Conservation (phyloP, 495 filamentous ascomycete species). For the Penicillium fimorum region DNA sequence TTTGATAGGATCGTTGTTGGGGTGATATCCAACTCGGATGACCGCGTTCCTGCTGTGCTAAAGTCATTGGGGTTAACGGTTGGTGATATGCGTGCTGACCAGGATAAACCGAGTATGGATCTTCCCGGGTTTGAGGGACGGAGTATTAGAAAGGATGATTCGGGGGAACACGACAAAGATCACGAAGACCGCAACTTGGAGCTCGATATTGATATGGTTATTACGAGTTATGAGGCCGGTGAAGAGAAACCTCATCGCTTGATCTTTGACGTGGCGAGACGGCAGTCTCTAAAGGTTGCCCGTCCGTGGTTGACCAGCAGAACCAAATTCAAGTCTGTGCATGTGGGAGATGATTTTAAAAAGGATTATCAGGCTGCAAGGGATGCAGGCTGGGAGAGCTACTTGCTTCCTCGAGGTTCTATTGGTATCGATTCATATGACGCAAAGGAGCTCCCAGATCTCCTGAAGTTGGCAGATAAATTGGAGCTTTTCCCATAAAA, state of each 20-base stretch:
- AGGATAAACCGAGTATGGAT: constrained; percentile 30
- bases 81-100: constrained; percentile 37
- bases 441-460: constrained; percentile 16
- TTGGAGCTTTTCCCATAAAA: constrained; percentile 4
- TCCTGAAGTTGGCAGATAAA: constrained; percentile 26
- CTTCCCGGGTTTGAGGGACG: constrained; percentile 45
- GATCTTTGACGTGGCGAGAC: constrained; percentile 64
- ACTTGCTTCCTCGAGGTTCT: constrained; percentile 46
- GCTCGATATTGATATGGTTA: constrained; percentile 62
- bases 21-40: constrained; percentile 76
- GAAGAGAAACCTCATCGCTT: constrained; percentile 60
- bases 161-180: not conserved
- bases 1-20: constrained; percentile 54
- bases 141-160: constrained; percentile 7
- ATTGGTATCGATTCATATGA: not conserved
- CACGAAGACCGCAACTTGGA: constrained; percentile 3
- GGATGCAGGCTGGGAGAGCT: constrained; percentile 62
- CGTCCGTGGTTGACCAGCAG: not conserved
- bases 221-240: constrained; percentile 73
- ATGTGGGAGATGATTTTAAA: constrained; percentile 65
- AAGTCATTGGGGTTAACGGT: constrained; percentile 60
- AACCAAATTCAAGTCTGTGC: constrained; percentile 49
- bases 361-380: constrained; percentile 63
- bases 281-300: constrained; percentile 33
- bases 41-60: constrained; percentile 62